A percentile compares a stretch with the other conserved stretches of the same genome.
Evolutionary conservation across 352 stramenopile genomes (phyloP).

Genomic region (Pilasporangium apinafurcum): DNA sequence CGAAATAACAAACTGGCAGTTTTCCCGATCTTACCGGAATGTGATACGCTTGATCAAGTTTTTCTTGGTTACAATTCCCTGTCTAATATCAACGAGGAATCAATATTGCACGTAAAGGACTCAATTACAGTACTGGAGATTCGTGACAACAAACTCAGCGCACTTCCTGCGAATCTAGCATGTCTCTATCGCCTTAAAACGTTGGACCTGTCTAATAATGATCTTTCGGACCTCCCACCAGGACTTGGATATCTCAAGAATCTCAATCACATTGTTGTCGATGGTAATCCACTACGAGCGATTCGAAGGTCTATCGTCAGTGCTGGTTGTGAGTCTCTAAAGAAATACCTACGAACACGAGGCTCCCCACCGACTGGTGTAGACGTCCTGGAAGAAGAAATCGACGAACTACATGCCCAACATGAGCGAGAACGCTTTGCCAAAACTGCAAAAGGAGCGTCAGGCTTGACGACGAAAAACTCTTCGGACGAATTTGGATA

Average conservation of each 20-base stretch:
- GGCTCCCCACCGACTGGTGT: constrained; percentile 44
- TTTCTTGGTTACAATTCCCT: constrained; percentile 78
- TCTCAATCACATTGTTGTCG: constrained; percentile 66
- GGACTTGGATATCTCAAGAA: constrained; percentile 75
- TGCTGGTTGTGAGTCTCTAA: constrained; percentile 65
- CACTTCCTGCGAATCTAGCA: constrained; percentile 44
- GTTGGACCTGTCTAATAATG: constrained; percentile 78
- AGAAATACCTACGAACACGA: constrained; percentile 77
- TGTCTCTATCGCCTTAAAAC: constrained; percentile 68
- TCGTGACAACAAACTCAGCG: constrained; percentile 72
- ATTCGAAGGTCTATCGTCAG: constrained; percentile 65
- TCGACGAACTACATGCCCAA: constrained; percentile 43
- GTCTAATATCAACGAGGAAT: constrained; percentile 41
- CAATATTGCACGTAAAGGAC: constrained; percentile 53
- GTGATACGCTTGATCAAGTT: constrained; percentile 59
- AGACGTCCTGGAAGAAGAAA: constrained; percentile 63
- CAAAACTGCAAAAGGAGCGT: constrained; percentile 17
- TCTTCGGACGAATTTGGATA: constrained; percentile 10
- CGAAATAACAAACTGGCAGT: constrained; percentile 56
- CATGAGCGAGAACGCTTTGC: constrained; percentile 1
- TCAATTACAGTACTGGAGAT: constrained; percentile 72
- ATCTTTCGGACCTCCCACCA: constrained; percentile 65
- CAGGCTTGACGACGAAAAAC: neutral
- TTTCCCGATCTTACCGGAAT: constrained; percentile 57
- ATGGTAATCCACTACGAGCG: constrained; percentile 68